Percentiles rank a stretch among this genome's conserved stretches.
Conservation (phyloP, 83 land plant species). For the Thuja plicata region DNA sequence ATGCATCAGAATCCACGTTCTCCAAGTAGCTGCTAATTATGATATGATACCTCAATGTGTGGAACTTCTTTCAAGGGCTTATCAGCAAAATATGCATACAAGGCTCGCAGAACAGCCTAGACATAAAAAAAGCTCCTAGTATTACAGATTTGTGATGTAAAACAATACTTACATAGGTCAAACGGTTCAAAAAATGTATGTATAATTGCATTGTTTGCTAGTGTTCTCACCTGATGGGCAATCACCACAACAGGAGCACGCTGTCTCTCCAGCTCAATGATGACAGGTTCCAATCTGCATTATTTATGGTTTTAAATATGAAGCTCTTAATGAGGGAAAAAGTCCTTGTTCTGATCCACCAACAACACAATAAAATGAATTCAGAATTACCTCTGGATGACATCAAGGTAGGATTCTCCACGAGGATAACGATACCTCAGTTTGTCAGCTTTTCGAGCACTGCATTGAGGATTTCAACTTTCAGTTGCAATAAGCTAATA, state of each 20-base stretch:
- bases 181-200: background rate
- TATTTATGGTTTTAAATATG: conserved; percentile 9
- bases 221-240: conserved; percentile 78
- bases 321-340: background rate
- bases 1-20: too few relatives aligned
- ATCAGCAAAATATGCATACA: conserved; percentile 98
- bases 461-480: conserved; percentile 19
- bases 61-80: conserved; percentile 93
- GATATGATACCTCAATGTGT: conserved; percentile 78
- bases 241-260: conserved; percentile 97
- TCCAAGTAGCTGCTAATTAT: background rate
- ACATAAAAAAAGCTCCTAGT: background rate
- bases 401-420: conserved; percentile 98
- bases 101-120: conserved; percentile 90
- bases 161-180: background rate
- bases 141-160: background rate
- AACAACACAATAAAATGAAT: background rate
- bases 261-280: conserved; percentile 97
- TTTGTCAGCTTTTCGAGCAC: conserved; percentile 91
- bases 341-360: background rate
- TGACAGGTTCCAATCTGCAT: conserved; percentile 96
- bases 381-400: conserved; percentile 81
- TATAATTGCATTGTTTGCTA: background rate
- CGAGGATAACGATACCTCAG: conserved; percentile 96
- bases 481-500: background rate